These are phyloP conservation scores for Zea luxurians DNA, from an alignment of 176 grass and related monocot genomes.

Conservation along the genomic window DNA sequence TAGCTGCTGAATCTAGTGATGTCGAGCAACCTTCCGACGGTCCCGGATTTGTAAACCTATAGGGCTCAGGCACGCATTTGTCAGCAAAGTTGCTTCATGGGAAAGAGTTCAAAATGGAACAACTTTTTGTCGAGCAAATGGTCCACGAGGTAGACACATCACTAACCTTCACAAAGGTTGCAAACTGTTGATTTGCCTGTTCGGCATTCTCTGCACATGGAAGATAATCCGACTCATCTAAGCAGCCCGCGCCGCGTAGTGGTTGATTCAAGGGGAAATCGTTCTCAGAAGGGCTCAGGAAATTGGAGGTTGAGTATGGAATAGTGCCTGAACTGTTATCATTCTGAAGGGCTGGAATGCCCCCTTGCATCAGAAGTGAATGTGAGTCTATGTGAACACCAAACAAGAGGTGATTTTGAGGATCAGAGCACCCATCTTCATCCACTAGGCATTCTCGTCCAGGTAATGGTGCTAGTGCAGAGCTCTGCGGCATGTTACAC, in stretches of 20 bases:
- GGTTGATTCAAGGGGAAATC: constrained; percentile 69
- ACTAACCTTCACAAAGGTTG: constrained; percentile 86
- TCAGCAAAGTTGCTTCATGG: constrained; percentile 14
- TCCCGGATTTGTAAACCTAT: constrained; percentile 82
- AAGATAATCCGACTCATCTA: constrained; percentile 60
- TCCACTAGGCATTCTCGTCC: constrained; percentile 64
- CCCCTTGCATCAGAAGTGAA: constrained; percentile 71
- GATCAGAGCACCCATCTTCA: constrained; percentile 56
- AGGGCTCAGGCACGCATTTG: constrained; percentile 20
- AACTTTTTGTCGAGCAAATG: constrained; percentile 15
- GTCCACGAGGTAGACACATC: neutral
- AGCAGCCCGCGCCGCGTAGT: constrained; percentile 51
- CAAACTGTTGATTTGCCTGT: constrained; percentile 49
- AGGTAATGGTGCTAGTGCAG: constrained; percentile 64
- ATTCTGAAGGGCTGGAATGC: constrained; percentile 56
- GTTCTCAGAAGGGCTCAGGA: constrained; percentile 63
- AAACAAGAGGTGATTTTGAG: constrained; percentile 76
- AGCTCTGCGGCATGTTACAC: constrained; percentile 47
- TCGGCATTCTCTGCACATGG: constrained; percentile 55
- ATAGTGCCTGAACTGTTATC: constrained; percentile 43
- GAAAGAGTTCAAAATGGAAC: neutral
- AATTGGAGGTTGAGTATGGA: constrained; percentile 64
- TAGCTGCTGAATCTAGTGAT: constrained; percentile 90
- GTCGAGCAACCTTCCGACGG: constrained; percentile 67
- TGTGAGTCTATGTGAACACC: constrained; percentile 78